phyloP scores from a whole-genome alignment of 257 asterid genomes.

The Solanum commersonii region DNA sequence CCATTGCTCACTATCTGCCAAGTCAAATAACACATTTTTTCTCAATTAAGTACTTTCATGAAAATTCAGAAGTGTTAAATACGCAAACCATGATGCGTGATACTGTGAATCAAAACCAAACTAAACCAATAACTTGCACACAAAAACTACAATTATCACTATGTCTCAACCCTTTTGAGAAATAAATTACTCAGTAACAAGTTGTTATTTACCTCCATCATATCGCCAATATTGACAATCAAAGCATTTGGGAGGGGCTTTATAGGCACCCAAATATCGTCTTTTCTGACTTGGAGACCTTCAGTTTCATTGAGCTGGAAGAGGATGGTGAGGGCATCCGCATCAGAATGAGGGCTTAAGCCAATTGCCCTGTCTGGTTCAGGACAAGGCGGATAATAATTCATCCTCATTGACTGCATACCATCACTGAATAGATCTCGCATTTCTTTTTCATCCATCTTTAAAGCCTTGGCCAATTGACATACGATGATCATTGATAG shows the following conservation, averaged over 20 bases:
- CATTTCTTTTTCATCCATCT: constrained; percentile 28
- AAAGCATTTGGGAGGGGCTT: constrained; percentile 38
- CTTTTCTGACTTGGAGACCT: constrained; percentile 40
- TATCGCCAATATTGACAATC: constrained; percentile 40
- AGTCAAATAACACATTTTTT: not conserved
- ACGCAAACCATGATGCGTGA: not conserved
- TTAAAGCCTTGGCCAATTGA: constrained; percentile 30
- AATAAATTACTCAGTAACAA: not conserved
- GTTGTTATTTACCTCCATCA: constrained; percentile 29
- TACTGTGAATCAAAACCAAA: not conserved
- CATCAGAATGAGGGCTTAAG: constrained; percentile 42
- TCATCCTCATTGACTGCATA: constrained; percentile 37
- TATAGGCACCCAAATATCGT: constrained; percentile 32
- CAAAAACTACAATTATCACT: too few relatives aligned
- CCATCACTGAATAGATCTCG: constrained; percentile 20
- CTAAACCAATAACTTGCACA: not conserved
- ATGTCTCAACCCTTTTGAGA: not conserved
- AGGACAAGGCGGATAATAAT: constrained; percentile 49
- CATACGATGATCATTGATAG: constrained; percentile 21
- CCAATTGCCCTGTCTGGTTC: constrained; percentile 39
- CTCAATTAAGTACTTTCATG: not conserved
- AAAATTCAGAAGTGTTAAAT: not conserved
- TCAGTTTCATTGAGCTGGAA: constrained; percentile 38
- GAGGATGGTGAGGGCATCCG: constrained; percentile 45
- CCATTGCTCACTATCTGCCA: constrained; percentile 46